Evolutionary conservation across 331 rosid species (phyloP), one percentile per base, ranked within the genome.

Genomic region (Acacia concinna): DNA sequence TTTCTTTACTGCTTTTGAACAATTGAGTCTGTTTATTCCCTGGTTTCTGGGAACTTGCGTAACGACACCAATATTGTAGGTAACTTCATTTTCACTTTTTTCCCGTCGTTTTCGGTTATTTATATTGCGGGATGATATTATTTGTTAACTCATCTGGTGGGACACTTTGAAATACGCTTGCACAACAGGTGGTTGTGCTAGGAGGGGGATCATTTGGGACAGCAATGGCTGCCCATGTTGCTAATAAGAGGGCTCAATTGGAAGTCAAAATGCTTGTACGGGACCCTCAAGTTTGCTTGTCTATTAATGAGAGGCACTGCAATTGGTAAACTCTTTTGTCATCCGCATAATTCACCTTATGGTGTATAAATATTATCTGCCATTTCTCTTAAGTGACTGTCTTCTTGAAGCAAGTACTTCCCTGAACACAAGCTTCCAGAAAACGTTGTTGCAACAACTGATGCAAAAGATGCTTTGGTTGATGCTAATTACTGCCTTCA

Each of bases 161-260:
- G 74, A 67, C 74, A 51, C 38, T 80, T 25, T 72, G 47, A 71
- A 25, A 40, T 56, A 38, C 23, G 47, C 65, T 65, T 73, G 81
- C 60, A 59, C 74, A 23, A 43, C 74, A 94, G 97, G 93, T 94
- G 71, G 97, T 91, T 62, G 95, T 94, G 85, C 98, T 94, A 70
- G 98, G 98, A 73, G 97, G 97, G 76, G 98, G 98, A n/a, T 94
- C 97, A n/a, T 94, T 94, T 87, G 98, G 97, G 75, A 92, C 97
- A n/a, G 98, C 98, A 54, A 92, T 94, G 97, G 97, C 97, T 74
- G 93, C 97, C 32, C 97, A 94, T 87, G 88, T 94, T 57, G 98
- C 98, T 27, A 78, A 84, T 75, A 88, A 91, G 71, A 94, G 91
- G 87, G 81, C 92, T 44, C 82, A 91, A 67, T 77, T 94, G 88